Conservation (phyloP, 352 stramenopile genomes). For the Blastocystis sp. region DNA sequence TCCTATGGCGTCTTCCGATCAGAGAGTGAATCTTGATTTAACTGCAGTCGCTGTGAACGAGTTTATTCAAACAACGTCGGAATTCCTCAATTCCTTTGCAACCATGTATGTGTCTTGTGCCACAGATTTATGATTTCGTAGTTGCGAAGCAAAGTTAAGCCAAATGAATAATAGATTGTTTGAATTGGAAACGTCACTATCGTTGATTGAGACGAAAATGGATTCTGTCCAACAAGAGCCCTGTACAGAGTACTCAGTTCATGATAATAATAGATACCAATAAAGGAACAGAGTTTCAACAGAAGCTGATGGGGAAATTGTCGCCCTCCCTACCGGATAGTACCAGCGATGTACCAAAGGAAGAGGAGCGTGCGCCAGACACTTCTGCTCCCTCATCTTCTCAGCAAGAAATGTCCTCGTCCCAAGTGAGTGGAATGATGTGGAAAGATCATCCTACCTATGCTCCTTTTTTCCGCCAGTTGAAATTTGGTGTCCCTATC, state of each 20-base stretch:
- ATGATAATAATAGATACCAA: not conserved
- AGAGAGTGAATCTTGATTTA: not conserved
- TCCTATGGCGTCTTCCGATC: not conserved
- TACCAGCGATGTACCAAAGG: not conserved
- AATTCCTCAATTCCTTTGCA: constrained; percentile 13
- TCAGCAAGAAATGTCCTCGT: not conserved
- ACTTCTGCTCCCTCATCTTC: not conserved
- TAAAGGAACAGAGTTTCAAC: not conserved
- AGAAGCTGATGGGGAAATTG: constrained; percentile 1
- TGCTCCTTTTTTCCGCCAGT: not conserved
- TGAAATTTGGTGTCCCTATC: not conserved
- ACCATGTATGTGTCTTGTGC: not conserved
- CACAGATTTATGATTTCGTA: not conserved
- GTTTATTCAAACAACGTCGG: not conserved
- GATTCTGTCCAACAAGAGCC: not conserved
- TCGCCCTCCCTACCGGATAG: not conserved
- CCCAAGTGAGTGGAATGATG: not conserved
- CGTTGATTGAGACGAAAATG: constrained; percentile 29
- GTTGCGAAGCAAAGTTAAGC: constrained; percentile 44
- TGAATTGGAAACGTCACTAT: not conserved
- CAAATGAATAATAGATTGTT: constrained; percentile 13
- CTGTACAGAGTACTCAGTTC: not conserved
- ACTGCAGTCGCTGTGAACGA: constrained; percentile 7
- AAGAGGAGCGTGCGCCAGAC: not conserved
- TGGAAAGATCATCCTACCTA: constrained; percentile 37